These are phyloP conservation scores for Talaromyces nanjingensis DNA, from an alignment of 495 filamentous ascomycete genomes.

Conservation along the genomic window DNA sequence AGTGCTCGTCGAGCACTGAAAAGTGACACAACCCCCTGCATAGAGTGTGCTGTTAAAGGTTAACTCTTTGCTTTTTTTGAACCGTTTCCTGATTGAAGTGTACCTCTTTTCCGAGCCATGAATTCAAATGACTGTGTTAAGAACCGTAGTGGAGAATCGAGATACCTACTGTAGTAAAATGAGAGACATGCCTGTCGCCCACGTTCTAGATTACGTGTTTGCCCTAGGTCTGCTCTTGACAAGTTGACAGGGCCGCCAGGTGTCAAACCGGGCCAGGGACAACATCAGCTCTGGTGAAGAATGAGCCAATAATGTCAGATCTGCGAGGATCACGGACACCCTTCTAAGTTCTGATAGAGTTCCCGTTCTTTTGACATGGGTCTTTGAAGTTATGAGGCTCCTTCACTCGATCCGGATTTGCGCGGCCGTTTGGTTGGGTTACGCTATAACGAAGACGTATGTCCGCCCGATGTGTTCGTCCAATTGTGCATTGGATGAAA, in stretches of 20 bases:
- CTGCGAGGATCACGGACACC: background rate
- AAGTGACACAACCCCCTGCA: background rate
- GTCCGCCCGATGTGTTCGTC: background rate
- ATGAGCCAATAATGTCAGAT: background rate
- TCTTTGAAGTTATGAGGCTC: background rate
- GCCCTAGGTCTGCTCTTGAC: background rate
- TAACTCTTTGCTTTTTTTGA: background rate
- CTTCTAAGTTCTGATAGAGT: background rate
- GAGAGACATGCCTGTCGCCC: background rate
- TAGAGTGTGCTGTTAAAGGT: background rate
- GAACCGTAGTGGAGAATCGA: background rate
- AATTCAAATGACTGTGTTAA: background rate
- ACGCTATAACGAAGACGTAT: background rate
- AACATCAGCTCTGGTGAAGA: background rate
- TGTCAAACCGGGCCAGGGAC: background rate
- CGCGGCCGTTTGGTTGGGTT: background rate
- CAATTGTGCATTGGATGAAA: background rate
- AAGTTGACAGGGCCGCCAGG: background rate
- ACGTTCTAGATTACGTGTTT: background rate
- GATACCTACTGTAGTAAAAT: background rate
- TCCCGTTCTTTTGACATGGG: background rate
- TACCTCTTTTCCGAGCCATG: background rate
- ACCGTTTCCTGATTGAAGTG: background rate
- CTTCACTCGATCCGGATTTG: background rate
- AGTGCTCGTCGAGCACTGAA: background rate